Evolutionary conservation across 2,329 filamentous ascomycete genomes (phyloP).

Genomic region (Didymella keratinophila): DNA sequence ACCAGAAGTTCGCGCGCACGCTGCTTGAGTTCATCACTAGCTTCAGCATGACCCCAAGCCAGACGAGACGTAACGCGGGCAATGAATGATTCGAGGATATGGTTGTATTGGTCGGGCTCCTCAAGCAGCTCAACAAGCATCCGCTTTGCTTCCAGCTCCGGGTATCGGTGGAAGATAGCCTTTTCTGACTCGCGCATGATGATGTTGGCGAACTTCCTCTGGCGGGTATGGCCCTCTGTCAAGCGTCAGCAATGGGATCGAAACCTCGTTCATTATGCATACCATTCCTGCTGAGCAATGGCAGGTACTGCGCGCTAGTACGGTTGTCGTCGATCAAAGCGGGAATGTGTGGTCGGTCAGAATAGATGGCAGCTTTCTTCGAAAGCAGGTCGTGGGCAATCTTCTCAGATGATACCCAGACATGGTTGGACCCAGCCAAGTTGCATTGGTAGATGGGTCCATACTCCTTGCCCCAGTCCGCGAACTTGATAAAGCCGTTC

Average conservation of each 20-base stretch:
- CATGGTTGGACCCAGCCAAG: slow-evolving; percentile 55
- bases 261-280: slow-evolving; percentile 14
- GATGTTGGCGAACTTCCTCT: slow-evolving; percentile 55
- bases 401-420: slow-evolving; percentile 56
- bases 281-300: slow-evolving; percentile 55
- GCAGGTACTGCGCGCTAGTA: slow-evolving; percentile 56
- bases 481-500: slow-evolving; percentile 55
- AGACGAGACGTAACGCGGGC: slow-evolving; percentile 57
- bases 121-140: slow-evolving; percentile 56
- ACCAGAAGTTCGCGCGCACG: slow-evolving; percentile 57
- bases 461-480: slow-evolving; percentile 56
- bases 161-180: slow-evolving; percentile 53
- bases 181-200: slow-evolving; percentile 57
- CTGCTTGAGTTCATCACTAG: slow-evolving; percentile 57
- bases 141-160: slow-evolving; percentile 56
- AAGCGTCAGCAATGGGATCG: slow-evolving; percentile 25
- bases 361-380: slow-evolving; percentile 57
- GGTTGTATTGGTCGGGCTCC: slow-evolving; percentile 54
- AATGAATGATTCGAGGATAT: slow-evolving; percentile 56
- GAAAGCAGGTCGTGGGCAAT: slow-evolving; percentile 54
- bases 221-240: slow-evolving; percentile 52
- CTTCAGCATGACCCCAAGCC: slow-evolving; percentile 56
- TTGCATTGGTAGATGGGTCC: slow-evolving; percentile 57
- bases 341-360: slow-evolving; percentile 56
- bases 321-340: slow-evolving; percentile 55